Evolutionary conservation across 169 alveolate genomes (phyloP).

Genomic region (Plasmodium vivax): DNA sequence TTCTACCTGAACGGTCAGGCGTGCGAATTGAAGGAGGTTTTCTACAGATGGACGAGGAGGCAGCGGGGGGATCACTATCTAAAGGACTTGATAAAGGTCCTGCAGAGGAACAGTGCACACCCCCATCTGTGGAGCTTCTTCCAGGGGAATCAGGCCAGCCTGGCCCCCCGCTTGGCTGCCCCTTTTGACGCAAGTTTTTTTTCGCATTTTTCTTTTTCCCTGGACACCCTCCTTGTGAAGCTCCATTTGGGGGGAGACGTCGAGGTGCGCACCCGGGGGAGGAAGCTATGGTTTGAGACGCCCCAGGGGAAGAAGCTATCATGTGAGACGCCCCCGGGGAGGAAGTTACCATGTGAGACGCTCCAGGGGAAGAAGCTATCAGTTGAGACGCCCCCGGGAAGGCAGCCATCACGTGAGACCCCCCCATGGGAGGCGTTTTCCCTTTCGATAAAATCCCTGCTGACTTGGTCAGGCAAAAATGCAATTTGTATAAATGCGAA

Average conservation of each 20-base stretch:
- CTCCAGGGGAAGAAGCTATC: no score
- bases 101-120: not conserved
- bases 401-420: no score
- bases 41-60: not conserved
- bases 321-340: no score
- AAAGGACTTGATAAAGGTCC: slow-evolving; percentile 24
- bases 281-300: not conserved
- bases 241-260: not conserved
- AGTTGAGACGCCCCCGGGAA: no score
- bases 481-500: not conserved
- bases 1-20: not conserved
- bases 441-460: slow-evolving; percentile 4
- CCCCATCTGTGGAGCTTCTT: not conserved
- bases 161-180: not conserved
- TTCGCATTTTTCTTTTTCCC: not conserved
- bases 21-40: slow-evolving; percentile 48
- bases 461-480: slow-evolving; percentile 29
- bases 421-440: not conserved
- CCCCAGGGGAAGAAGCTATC: no score
- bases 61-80: not conserved
- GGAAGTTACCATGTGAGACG: no score
- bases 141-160: not conserved
- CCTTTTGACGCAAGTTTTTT: not conserved
- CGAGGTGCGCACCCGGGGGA: not conserved
- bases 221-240: slow-evolving; percentile 4